These are phyloP conservation scores for Schizonepeta tenuifolia DNA, from an alignment of 257 asterid species.

Conservation along the genomic window DNA sequence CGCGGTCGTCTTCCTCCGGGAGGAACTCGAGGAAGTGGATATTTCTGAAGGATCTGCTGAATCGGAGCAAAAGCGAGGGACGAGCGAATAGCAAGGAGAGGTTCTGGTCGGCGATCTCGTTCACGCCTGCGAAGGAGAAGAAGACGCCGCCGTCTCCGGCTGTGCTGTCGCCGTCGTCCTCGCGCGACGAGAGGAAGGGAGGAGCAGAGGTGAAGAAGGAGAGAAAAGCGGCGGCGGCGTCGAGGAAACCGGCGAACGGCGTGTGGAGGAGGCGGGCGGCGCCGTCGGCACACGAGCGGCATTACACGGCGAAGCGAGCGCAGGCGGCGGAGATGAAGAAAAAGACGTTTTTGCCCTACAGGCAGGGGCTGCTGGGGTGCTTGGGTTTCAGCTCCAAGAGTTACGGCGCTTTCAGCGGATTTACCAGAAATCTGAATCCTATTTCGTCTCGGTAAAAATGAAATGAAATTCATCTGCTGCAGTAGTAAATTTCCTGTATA, in stretches of 20 bases:
- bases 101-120: constrained; percentile 61
- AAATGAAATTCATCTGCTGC: constrained; percentile 29
- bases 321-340: constrained; percentile 98
- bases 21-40: constrained; percentile 70
- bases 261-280: constrained; percentile 49
- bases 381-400: constrained; percentile 91
- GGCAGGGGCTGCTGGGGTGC: constrained; percentile 89
- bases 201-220: constrained; percentile 32
- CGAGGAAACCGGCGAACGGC: constrained; percentile 56
- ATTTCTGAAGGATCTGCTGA: constrained; percentile 56
- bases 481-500: constrained; percentile 17
- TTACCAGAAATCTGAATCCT: constrained; percentile 80
- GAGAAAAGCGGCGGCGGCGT: constrained; percentile 23
- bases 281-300: constrained; percentile 87
- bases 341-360: constrained; percentile 87
- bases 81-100: constrained; percentile 48
- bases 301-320: constrained; percentile 84
- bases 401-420: constrained; percentile 86
- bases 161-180: constrained; percentile 49
- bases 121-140: constrained; percentile 50
- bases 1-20: constrained; percentile 60
- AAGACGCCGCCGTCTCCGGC: constrained; percentile 37
- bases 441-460: constrained; percentile 86
- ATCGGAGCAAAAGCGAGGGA: constrained; percentile 65
- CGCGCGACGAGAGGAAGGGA: constrained; percentile 46